Evolutionary conservation across 352 stramenopile species (phyloP).

Genomic region (Globisporangium heterothallicum): DNA sequence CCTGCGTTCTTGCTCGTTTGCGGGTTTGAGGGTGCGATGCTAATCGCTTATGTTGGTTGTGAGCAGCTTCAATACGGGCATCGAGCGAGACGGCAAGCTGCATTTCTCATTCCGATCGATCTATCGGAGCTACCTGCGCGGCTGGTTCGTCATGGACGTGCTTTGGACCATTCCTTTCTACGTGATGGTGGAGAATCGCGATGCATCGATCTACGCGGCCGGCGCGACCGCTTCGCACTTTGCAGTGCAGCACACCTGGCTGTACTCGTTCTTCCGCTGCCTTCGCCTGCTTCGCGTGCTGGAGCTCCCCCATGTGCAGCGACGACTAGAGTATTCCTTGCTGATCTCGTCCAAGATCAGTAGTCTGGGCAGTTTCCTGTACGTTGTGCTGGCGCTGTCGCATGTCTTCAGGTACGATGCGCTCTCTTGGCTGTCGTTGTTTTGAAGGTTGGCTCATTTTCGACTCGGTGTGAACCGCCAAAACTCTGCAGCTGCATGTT

Average conservation of each 20-base stretch:
- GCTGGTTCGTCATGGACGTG: slow-evolving; percentile 57
- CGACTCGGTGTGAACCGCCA: no score
- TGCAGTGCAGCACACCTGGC: slow-evolving; percentile 15
- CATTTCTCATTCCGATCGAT: slow-evolving; percentile 62
- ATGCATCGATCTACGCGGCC: slow-evolving; percentile 15
- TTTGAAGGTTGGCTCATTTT: no score
- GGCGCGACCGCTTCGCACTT: slow-evolving; percentile 23
- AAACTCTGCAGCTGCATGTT: slow-evolving; percentile 51
- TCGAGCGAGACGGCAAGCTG: slow-evolving; percentile 67
- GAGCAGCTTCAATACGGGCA: slow-evolving; percentile 66
- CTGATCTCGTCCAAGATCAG: slow-evolving; percentile 76
- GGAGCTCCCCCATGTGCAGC: slow-evolving; percentile 46
- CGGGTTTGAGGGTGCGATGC: neutral
- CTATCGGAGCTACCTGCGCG: slow-evolving; percentile 35
- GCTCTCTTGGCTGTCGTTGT: neutral
- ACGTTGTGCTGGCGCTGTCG: slow-evolving; percentile 64
- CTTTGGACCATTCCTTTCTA: slow-evolving; percentile 72
- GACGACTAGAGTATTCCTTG: slow-evolving; percentile 63
- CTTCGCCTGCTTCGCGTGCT: slow-evolving; percentile 49
- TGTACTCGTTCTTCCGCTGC: slow-evolving; percentile 46
- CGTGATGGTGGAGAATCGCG: slow-evolving; percentile 29
- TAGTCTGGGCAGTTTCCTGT: slow-evolving; percentile 70
- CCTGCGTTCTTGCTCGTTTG: neutral
- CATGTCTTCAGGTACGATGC: slow-evolving; percentile 60
- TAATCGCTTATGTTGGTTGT: slow-evolving; percentile 2